These are phyloP conservation scores for Ananas comosus DNA, from an alignment of 176 grass and related monocot genomes.

Conservation along the genomic window DNA sequence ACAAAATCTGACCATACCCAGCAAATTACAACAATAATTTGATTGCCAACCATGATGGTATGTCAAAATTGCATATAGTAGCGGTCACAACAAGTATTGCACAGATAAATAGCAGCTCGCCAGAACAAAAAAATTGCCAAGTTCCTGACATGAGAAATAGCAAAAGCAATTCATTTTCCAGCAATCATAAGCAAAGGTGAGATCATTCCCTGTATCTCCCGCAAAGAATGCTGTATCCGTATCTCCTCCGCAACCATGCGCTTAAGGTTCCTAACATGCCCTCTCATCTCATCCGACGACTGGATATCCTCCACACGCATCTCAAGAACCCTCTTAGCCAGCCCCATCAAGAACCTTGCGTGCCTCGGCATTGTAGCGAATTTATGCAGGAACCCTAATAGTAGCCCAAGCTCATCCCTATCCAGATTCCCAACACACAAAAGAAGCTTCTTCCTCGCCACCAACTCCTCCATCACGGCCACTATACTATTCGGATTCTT, in stretches of 20 bases:
- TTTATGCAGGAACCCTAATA: slow-evolving; percentile 53
- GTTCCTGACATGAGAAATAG: background rate
- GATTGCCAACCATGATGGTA: slow-evolving; percentile 5
- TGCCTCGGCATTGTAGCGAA: slow-evolving; percentile 55
- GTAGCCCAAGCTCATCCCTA: slow-evolving; percentile 32
- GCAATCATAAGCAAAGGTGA: slow-evolving; percentile 71
- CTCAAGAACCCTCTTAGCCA: slow-evolving; percentile 79
- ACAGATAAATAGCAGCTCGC: background rate
- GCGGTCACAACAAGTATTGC: background rate
- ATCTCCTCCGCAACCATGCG: slow-evolving; percentile 64
- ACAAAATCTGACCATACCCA: background rate
- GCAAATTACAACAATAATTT: background rate
- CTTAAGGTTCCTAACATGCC: slow-evolving; percentile 51
- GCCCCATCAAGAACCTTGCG: slow-evolving; percentile 58
- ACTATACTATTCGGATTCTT: slow-evolving; percentile 41
- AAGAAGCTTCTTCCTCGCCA: slow-evolving; percentile 74
- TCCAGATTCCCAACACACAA: slow-evolving; percentile 59
- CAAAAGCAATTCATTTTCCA: slow-evolving; percentile 33
- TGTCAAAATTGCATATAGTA: slow-evolving; percentile 17
- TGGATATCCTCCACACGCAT: slow-evolving; percentile 47
- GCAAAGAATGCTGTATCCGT: slow-evolving; percentile 68
- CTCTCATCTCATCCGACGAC: slow-evolving; percentile 35
- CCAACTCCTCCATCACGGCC: slow-evolving; percentile 82
- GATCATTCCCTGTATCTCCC: slow-evolving; percentile 87
- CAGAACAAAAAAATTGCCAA: background rate